Evolutionary conservation across 805 yeast genomes (phyloP).

Genomic region (Candida vartiovaarae): DNA sequence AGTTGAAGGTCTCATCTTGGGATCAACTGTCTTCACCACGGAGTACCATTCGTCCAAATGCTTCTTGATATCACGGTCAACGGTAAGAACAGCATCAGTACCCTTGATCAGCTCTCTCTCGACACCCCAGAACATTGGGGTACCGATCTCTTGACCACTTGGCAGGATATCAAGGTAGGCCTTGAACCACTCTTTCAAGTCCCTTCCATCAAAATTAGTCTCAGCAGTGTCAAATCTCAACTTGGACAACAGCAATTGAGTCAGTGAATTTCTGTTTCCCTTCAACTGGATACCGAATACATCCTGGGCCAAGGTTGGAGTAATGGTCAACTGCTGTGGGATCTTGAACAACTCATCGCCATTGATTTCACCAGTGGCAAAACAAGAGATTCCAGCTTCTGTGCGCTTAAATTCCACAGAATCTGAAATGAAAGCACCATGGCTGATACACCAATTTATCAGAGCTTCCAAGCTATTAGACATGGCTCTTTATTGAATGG

Average conservation of each 20-base stretch:
- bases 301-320: constrained; percentile 28
- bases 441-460: constrained; percentile 30
- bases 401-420: constrained; percentile 27
- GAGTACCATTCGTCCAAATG: constrained; percentile 57
- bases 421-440: constrained; percentile 33
- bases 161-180: constrained; percentile 49
- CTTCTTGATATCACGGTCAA: constrained; percentile 37
- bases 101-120: constrained; percentile 51
- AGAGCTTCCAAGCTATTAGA: constrained; percentile 6
- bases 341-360: constrained; percentile 28
- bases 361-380: constrained; percentile 11
- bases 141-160: constrained; percentile 32
- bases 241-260: constrained; percentile 34
- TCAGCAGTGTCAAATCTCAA: constrained; percentile 30
- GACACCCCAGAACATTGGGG: constrained; percentile 62
- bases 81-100: constrained; percentile 58
- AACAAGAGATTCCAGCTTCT: constrained; percentile 30
- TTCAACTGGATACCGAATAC: constrained; percentile 19
- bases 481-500: background rate
- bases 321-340: constrained; percentile 32
- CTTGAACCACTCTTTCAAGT: constrained; percentile 20
- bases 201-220: constrained; percentile 5
- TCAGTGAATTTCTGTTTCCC: constrained; percentile 12
- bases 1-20: constrained; percentile 7
- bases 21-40: constrained; percentile 19